Conservation (phyloP, 768 basidiomycete species). For the Omphalotus guepiniiformis region DNA sequence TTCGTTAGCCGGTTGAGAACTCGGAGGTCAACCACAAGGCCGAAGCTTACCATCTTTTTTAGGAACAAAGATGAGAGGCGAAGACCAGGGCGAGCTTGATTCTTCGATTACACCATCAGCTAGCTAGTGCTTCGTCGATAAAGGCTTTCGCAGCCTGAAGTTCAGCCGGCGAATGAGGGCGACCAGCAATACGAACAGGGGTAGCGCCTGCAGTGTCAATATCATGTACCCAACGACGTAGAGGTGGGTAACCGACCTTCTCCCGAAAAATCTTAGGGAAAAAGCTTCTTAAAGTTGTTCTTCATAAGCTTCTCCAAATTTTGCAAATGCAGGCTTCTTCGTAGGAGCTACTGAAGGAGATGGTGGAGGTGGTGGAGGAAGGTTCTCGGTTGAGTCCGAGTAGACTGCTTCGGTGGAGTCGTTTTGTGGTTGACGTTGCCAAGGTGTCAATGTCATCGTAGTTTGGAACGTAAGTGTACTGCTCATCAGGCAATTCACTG, state of each 20-base stretch:
- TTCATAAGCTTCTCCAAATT: not conserved
- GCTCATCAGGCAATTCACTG: not conserved
- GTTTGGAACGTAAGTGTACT: not conserved
- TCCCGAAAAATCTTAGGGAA: slow-evolving; percentile 1
- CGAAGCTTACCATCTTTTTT: slow-evolving; percentile 7
- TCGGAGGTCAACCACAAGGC: slow-evolving; percentile 8
- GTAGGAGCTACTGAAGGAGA: too few species aligned
- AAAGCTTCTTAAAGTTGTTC: not conserved
- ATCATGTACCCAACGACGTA: slow-evolving; percentile 1
- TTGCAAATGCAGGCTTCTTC: too few species aligned
- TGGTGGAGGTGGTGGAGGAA: too few species aligned
- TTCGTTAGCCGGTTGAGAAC: slow-evolving; percentile 19
- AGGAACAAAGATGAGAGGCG: slow-evolving; percentile 9
- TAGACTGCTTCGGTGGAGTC: too few species aligned
- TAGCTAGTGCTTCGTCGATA: slow-evolving; percentile 16
- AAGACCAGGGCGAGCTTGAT: slow-evolving; percentile 4
- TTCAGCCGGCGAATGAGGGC: slow-evolving; percentile 3
- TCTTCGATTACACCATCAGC: not conserved
- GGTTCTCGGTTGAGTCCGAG: too few species aligned
- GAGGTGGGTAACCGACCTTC: slow-evolving; percentile 1
- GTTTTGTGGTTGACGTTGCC: too few species aligned
- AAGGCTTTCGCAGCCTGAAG: slow-evolving; percentile 1
- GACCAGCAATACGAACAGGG: not conserved
- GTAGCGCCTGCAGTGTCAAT: slow-evolving; percentile 4
- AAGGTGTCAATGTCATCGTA: not conserved